Evolutionary conservation across 768 basidiomycete species (phyloP).

Genomic region (Russula virescens): DNA sequence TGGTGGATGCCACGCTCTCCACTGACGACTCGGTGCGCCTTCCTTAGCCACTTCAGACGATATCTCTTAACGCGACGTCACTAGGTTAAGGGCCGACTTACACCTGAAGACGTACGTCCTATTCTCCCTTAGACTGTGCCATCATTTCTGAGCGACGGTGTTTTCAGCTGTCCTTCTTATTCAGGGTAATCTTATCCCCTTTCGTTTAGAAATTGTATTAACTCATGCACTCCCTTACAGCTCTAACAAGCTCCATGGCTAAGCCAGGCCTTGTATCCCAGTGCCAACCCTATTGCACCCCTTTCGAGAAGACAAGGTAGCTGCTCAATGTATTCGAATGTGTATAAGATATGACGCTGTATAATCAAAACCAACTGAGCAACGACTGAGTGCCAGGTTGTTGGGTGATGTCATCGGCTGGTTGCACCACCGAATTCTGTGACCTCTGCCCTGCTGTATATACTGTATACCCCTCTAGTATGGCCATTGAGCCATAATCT

Average conservation of each 20-base stretch:
- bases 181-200: conserved; percentile 34
- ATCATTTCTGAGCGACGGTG: conserved; percentile 9
- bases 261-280: too few species aligned
- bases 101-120: conserved; percentile 59
- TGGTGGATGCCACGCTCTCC: conserved; percentile 86
- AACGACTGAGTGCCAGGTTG: too few species aligned
- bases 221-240: conserved; percentile 8
- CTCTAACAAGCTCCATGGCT: not conserved
- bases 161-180: conserved; percentile 40
- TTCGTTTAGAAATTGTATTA: not conserved
- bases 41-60: not conserved
- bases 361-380: too few species aligned
- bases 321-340: too few species aligned
- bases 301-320: too few species aligned
- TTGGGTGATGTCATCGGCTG: too few species aligned
- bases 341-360: too few species aligned
- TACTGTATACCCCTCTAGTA: too few species aligned
- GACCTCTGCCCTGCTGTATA: too few species aligned
- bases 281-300: too few species aligned
- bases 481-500: too few species aligned
- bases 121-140: not conserved
- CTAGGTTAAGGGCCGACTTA: conserved; percentile 89
- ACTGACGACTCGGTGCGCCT: conserved; percentile 66
- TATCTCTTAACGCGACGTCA: conserved; percentile 13
- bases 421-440: too few species aligned